Evolutionary conservation across 768 basidiomycete genomes (phyloP), one percentile per base, ranked within the genome.

Genomic region (Xerocomellus intermedius): DNA sequence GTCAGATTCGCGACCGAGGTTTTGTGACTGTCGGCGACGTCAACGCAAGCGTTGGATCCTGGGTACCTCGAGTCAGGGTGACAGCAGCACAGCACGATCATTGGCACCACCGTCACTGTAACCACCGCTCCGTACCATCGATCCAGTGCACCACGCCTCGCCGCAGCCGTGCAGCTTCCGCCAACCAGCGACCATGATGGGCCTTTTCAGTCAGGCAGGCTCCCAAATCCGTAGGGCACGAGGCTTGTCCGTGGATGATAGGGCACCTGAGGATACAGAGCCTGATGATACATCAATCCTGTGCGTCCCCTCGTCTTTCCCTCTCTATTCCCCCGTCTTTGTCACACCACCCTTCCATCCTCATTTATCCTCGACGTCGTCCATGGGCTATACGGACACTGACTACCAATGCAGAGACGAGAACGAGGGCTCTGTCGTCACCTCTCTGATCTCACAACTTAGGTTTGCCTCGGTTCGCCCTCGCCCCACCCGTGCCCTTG

Each of bases 271-370:
- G 59, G 91, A 91, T 69, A 87, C 87, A 38, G 85, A 92, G 65
- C 87, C 89, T 57, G 89, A 96, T 74, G 92, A 95, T 73, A 92
- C 90, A 44, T 90, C 87, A 56, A 89, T 94, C 75, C 75, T 96
- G 85, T 91, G 69, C 67, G 89, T 88, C 58, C 56, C 52, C 60
- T 64, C 60, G 51, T 56, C 44, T 44, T 50, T 54, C 62, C 59
- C 51, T 48, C 54, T 52, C 49, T 35, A 30, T 50, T 68, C 73
- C 65, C 66, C 16, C 51, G 24, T 69, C 68, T 84, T 55, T 38
- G 42, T 50, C 41, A 47, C 19, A 48, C 54, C 50, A 24, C 42
- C 57, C 46, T 53, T 28, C 51, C 54, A 24, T 39, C 44, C 21
- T 42, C 56, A 26, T 44, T 26, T 22, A 38, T 33, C 54, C 37